Evolutionary conservation across 1,284 basidiomycete species (phyloP).

Genomic region (Pseudozyma thailandica): DNA sequence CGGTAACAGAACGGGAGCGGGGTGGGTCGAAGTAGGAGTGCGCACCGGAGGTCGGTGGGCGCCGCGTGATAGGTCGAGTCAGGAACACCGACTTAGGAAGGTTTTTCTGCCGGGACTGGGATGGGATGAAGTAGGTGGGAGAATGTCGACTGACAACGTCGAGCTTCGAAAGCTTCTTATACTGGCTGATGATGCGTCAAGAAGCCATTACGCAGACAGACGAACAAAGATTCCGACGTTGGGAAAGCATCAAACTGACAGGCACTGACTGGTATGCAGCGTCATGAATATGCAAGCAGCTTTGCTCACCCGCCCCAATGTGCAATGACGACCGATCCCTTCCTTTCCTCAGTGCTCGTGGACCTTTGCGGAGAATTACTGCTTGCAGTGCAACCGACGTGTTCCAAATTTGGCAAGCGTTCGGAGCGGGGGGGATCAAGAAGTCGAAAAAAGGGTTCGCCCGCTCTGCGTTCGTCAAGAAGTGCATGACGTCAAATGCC

Average conservation of each 20-base stretch:
- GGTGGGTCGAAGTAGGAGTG: neutral
- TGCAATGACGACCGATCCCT: conserved; percentile 1
- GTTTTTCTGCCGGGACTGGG: neutral
- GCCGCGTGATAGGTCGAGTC: neutral
- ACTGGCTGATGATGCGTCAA: neutral
- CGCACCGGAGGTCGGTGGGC: neutral
- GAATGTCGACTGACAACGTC: neutral
- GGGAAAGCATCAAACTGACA: neutral
- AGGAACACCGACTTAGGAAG: neutral
- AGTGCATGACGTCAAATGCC: no score
- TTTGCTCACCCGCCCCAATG: no score
- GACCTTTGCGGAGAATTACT: neutral
- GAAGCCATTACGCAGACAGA: neutral
- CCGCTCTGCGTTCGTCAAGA: no score
- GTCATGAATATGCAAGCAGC: no score
- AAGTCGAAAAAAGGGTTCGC: no score
- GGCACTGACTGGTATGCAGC: no score
- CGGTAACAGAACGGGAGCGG: neutral
- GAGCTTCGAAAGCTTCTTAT: conserved; percentile 6
- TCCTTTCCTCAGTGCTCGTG: no score
- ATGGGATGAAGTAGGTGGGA: neutral
- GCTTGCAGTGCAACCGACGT: no score
- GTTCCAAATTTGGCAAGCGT: neutral
- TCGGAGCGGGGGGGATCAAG: no score
- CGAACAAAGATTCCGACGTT: neutral